Conservation (phyloP, 495 filamentous ascomycete species). For the Penicillium lagena region DNA sequence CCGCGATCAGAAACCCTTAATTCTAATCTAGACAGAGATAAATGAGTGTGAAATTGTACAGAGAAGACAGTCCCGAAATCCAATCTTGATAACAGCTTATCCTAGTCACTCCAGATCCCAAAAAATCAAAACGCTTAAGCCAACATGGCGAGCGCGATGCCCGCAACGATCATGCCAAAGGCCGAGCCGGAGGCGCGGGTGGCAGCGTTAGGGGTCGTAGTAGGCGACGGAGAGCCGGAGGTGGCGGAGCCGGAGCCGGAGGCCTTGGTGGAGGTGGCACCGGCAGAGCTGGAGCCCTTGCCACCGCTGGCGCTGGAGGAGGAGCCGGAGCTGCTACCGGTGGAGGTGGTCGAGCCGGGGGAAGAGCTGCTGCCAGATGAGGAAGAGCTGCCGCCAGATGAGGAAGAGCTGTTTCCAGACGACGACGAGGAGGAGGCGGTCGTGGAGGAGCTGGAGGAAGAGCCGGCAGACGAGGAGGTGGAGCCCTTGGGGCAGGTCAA, state of each 20-base stretch:
- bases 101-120: not conserved
- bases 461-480: constrained; percentile 11
- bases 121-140: not conserved
- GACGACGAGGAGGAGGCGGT: constrained; percentile 2
- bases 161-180: not conserved
- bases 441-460: constrained; percentile 14
- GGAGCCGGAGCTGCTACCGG: constrained; percentile 6
- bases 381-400: constrained; percentile 1
- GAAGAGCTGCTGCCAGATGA: not conserved
- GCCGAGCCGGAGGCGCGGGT: not conserved
- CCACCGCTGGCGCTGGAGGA: constrained; percentile 7
- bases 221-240: constrained; percentile 26
- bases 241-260: constrained; percentile 26
- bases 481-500: constrained; percentile 42
- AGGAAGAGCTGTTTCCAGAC: constrained; percentile 1
- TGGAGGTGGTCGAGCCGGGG: constrained; percentile 7
- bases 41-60: no score
- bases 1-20: no score
- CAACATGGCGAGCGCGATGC: not conserved
- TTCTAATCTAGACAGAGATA: no score
- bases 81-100: no score
- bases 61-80: no score
- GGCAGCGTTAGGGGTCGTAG: constrained; percentile 10
- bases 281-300: constrained; percentile 11
- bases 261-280: constrained; percentile 8